These are phyloP conservation scores for Symbiodinium pilosum DNA, from an alignment of 73 alveolate species.

Conservation along the genomic window DNA sequence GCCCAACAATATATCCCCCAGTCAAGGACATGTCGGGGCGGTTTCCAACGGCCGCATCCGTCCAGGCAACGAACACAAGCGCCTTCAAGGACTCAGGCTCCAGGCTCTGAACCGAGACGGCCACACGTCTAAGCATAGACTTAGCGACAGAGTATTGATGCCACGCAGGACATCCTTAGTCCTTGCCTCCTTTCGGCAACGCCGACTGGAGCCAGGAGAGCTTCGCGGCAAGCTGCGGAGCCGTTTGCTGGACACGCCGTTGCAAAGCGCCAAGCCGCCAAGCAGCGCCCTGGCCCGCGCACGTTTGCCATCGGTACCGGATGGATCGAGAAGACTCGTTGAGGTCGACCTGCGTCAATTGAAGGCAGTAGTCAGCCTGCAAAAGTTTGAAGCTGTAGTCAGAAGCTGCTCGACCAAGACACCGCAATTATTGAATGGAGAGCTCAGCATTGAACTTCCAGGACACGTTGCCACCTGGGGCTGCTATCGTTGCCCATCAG, in stretches of 20 bases:
- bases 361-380: not conserved
- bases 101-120: not conserved
- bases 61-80: not conserved
- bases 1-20: not conserved
- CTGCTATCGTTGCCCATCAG: not conserved
- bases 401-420: not conserved
- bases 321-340: not conserved
- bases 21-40: not conserved
- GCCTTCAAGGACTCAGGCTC: not conserved
- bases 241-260: slow-evolving; percentile 14
- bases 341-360: not conserved
- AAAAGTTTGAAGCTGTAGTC: not conserved
- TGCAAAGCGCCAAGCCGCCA: not conserved
- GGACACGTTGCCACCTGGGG: not conserved
- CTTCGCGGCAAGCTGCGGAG: not conserved
- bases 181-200: not conserved
- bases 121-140: not conserved
- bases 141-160: not conserved
- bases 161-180: not conserved
- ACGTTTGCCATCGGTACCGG: too few relatives aligned
- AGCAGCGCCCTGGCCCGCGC: not conserved
- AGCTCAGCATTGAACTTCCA: not conserved
- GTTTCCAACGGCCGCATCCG: not conserved
- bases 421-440: not conserved
- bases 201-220: not conserved